Evolutionary conservation across 208 protist species (phyloP), one percentile per base, ranked within the genome.

Genomic region (Porcisia hertigi): DNA sequence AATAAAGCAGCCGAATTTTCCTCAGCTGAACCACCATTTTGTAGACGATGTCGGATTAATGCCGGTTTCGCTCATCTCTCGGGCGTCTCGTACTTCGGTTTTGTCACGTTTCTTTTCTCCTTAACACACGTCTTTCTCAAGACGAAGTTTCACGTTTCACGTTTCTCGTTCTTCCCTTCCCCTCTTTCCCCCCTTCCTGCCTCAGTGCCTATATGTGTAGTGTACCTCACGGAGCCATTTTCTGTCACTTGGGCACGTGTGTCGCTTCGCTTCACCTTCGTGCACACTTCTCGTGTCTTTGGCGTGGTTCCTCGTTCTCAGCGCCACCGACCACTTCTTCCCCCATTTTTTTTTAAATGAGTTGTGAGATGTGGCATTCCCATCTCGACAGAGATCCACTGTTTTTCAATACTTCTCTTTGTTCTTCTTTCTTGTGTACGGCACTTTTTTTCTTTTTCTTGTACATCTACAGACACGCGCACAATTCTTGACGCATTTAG

Each of bases 111-210:
- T 69, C 30, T 81, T 77, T 77, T 81, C 36, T 81, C 36, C 54
- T 77, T 81, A 62, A 30, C 63, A 23, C 18, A 67, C 63, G 63
- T 67, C 63, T 67, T 41, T 75, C 49, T 79, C 80, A 70, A 73
- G 39, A 79, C 75, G 1, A 25, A 66, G 65, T 72, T 25, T 39
- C 18, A n/a, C 71, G 53, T 43, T 57, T 58, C 53, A 30, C 3
- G 36, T 43, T 25, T 57, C 11, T 47, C 41, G 6, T 53, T 64
- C 18, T 41, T 72, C 41, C 11, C 9, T 16, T 55, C 5, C 53
- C n/a, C 41, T 45, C 60, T 14, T 23, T 9, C 7, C 30, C 25
- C 69, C 12, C 59, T 55, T 75, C 57, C 69, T 78, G 18, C 20
- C 30, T 55, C 43, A 39, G 62, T 49, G 47, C 52, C 60, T 52